A percentile compares a stretch with the other conserved stretches of the same genome.
Evolutionary conservation across 2,329 filamentous ascomycete species (phyloP).

Genomic region (Metarhizium rileyi): DNA sequence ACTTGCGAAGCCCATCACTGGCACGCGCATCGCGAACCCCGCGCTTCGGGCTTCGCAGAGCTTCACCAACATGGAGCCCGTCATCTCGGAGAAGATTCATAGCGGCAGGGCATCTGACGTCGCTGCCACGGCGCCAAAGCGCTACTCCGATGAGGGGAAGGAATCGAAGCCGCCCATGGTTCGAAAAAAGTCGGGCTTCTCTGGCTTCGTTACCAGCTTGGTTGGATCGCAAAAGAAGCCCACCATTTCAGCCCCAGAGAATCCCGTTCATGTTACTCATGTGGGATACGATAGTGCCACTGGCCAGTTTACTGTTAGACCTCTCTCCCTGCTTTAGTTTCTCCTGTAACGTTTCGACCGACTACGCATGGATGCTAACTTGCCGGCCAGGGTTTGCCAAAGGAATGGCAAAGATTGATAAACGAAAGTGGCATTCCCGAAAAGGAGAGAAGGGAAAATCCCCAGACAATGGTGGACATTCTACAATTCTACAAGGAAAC

Average conservation of each 20-base stretch:
- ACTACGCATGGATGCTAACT: constrained; percentile 9
- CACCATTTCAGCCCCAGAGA: constrained; percentile 93
- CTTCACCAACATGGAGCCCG: constrained; percentile 26
- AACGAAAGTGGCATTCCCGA: constrained; percentile 94
- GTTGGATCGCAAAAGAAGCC: constrained; percentile 82
- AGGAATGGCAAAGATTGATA: constrained; percentile 94
- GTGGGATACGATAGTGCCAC: constrained; percentile 95
- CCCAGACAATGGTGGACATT: constrained; percentile 91
- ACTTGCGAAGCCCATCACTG: constrained; percentile 41
- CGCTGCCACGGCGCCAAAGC: constrained; percentile 47
- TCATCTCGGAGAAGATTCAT: constrained; percentile 27
- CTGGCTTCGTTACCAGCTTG: constrained; percentile 73
- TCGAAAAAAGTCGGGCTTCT: constrained; percentile 82
- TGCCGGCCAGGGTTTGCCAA: constrained; percentile 68
- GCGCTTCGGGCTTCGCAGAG: constrained; percentile 56
- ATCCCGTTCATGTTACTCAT: constrained; percentile 95
- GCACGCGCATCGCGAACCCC: constrained; percentile 41
- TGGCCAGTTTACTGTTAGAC: constrained; percentile 84
- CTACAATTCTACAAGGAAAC: constrained; percentile 97
- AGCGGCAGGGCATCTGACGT: constrained; percentile 30
- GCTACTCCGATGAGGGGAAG: constrained; percentile 69
- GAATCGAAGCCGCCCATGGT: constrained; percentile 51
- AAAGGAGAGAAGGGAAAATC: constrained; percentile 90
- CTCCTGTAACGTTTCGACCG: neutral
- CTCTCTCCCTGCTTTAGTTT: constrained; percentile 2